phyloP scores from a whole-genome alignment of 345 rosid species.

The Acer campestre region DNA sequence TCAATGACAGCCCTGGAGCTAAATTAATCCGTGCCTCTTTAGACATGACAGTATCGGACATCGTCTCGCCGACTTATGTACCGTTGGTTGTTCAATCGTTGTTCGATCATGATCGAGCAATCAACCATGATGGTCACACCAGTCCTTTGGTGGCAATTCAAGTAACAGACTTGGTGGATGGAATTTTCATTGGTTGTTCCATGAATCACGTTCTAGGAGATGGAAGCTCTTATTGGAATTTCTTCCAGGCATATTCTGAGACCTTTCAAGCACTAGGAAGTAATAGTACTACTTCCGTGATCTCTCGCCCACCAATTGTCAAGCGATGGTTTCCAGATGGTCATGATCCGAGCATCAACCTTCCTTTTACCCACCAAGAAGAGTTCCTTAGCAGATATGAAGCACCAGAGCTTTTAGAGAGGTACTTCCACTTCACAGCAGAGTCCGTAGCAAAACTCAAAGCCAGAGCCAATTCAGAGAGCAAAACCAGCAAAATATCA shows the following conservation, averaged over 20 bases:
- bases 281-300: constrained; percentile 13
- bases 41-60: constrained; percentile 41
- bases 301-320: constrained; percentile 48
- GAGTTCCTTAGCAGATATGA: constrained; percentile 50
- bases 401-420: constrained; percentile 51
- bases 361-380: constrained; percentile 48
- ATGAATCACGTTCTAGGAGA: constrained; percentile 66
- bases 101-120: constrained; percentile 64
- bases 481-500: constrained; percentile 53
- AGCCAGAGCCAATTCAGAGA: constrained; percentile 48
- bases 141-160: constrained; percentile 55
- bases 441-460: constrained; percentile 55
- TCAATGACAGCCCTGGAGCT: constrained; percentile 53
- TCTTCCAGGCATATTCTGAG: constrained; percentile 66
- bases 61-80: constrained; percentile 52
- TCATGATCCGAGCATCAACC: constrained; percentile 38
- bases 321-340: constrained; percentile 66
- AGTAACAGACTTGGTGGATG: constrained; percentile 67
- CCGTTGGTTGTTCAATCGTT: constrained; percentile 61
- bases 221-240: constrained; percentile 71
- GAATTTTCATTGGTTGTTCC: constrained; percentile 68
- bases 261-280: constrained; percentile 48
- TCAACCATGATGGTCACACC: constrained; percentile 61
- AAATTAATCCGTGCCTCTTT: constrained; percentile 48
- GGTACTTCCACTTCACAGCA: constrained; percentile 62